Evolutionary conservation across 2,329 filamentous ascomycete species (phyloP), one percentile per base, ranked within the genome.

Genomic region (Monosporascus sp.): DNA sequence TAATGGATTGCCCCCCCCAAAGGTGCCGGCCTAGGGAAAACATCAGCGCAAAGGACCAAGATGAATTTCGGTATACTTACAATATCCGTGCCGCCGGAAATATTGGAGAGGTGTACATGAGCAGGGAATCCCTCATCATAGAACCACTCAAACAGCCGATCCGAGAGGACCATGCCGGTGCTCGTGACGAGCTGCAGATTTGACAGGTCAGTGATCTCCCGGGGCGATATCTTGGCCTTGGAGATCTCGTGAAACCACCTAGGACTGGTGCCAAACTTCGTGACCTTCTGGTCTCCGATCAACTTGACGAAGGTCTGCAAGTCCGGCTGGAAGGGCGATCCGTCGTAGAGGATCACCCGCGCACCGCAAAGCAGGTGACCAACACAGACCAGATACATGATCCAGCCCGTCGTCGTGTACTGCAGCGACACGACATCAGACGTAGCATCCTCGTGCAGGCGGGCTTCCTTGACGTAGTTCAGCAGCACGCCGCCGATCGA

Each of bases 151-250:
- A 91, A 93, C 37, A 90, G 74, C 40, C 86, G 81, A 48, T 91
- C 84, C 0, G 87, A 83, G 3, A 94, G 77, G 0, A 94, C 89
- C 88, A 93, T 93, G 3, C 90, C 90, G 0, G 90, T 95, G 50
- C 81, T 86, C 1, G 78, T 84, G 31, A 93, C 87, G 3, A 76
- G 68, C 28, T 74, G 72, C 26, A 95, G 73, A 6, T 68, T 70
- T 7, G 79, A 81, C 35, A 95, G 70, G 61, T 93, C 81, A 1
- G 80, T 77, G 8, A 85, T 71, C 1, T 85, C 73, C 11, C 80
- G 77, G 0, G 89, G 89, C 0, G 73, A 71, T 43, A 92, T 77
- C 1, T 76, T 75, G 20, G 78, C 77, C 60, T 85, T 88, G 55
- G 85, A 80, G 17, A 94, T 68, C 63, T 92, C 89, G 49, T 86